phyloP scores from a whole-genome alignment of 1,284 basidiomycete genomes.

The Xanthoconium separans region DNA sequence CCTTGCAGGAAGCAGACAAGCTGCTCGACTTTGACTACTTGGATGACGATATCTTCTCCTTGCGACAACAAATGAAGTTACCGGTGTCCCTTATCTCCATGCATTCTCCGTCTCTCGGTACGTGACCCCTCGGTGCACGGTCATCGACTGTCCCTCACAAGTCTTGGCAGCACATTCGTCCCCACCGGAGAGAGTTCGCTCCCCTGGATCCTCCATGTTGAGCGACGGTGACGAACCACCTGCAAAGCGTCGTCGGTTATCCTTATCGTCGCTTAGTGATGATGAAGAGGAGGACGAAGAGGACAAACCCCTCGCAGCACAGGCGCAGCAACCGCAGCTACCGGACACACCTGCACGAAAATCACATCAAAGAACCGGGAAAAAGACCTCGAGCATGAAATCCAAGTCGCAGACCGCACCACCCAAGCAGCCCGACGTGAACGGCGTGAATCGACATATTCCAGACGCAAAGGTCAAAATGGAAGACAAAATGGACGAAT shows the following conservation, averaged over 20 bases:
- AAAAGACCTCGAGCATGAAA: slow-evolving; percentile 58
- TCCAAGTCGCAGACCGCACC: slow-evolving; percentile 58
- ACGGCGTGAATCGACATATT: slow-evolving; percentile 46
- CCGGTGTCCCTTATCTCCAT: slow-evolving; percentile 48
- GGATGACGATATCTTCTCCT: slow-evolving; percentile 65
- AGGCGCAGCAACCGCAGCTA: slow-evolving; percentile 37
- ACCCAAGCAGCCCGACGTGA: slow-evolving; percentile 46
- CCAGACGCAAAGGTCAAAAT: slow-evolving; percentile 59
- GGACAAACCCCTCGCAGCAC: slow-evolving; percentile 61
- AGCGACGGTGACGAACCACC: slow-evolving; percentile 55
- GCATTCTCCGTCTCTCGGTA: slow-evolving; percentile 32
- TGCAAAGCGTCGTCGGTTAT: slow-evolving; percentile 49
- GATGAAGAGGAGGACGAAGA: slow-evolving; percentile 39
- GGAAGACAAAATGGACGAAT: slow-evolving; percentile 77
- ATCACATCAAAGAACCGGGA: slow-evolving; percentile 48
- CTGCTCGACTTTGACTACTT: slow-evolving; percentile 78
- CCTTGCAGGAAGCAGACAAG: slow-evolving; percentile 64
- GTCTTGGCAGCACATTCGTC: slow-evolving; percentile 32
- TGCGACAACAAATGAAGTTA: slow-evolving; percentile 71
- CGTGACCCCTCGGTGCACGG: slow-evolving; percentile 32
- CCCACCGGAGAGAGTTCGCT: slow-evolving; percentile 40
- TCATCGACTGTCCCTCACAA: slow-evolving; percentile 2
- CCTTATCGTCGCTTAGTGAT: slow-evolving; percentile 46
- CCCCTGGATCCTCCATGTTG: slow-evolving; percentile 56
- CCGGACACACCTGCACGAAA: slow-evolving; percentile 28